Percentiles rank a stretch among this genome's conserved stretches.
phyloP scores from a whole-genome alignment of 2,329 filamentous ascomycete species.

The Fonsecaea pedrosoi region DNA sequence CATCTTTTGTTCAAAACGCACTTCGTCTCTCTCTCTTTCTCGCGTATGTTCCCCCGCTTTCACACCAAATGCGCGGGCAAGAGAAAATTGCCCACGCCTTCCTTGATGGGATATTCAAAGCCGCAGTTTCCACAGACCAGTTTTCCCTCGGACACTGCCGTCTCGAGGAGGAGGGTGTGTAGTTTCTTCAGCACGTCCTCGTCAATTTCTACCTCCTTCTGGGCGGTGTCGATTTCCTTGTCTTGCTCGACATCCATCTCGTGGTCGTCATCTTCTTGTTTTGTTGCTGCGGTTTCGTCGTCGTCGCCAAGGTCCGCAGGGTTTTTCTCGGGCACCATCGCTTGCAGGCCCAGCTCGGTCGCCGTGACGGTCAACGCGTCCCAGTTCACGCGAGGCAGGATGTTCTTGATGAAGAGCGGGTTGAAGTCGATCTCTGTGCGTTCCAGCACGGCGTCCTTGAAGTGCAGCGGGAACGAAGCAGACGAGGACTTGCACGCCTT shows the following conservation, averaged over 20 bases:
- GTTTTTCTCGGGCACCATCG: conserved; percentile 42
- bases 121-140: conserved; percentile 89
- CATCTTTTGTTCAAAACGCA: neutral
- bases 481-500: conserved; percentile 88
- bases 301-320: conserved; percentile 36
- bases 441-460: conserved; percentile 88
- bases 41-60: neutral
- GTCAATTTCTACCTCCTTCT: conserved; percentile 55
- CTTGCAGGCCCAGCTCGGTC: conserved; percentile 67
- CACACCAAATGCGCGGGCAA: conserved; percentile 82
- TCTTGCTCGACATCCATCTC: conserved; percentile 31
- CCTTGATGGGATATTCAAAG: conserved; percentile 91
- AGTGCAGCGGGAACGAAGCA: conserved; percentile 86
- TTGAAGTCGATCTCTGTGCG: conserved; percentile 83
- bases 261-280: conserved; percentile 19
- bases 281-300: conserved; percentile 13
- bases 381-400: conserved; percentile 90
- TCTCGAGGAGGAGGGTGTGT: conserved; percentile 84
- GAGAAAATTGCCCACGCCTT: conserved; percentile 96
- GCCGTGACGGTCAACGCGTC: conserved; percentile 75
- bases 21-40: neutral
- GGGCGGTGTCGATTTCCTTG: neutral
- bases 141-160: conserved; percentile 85
- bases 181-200: conserved; percentile 74
- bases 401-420: conserved; percentile 78